phyloP scores from a whole-genome alignment of 257 asterid genomes.

The Dorcoceras hygrometricum region DNA sequence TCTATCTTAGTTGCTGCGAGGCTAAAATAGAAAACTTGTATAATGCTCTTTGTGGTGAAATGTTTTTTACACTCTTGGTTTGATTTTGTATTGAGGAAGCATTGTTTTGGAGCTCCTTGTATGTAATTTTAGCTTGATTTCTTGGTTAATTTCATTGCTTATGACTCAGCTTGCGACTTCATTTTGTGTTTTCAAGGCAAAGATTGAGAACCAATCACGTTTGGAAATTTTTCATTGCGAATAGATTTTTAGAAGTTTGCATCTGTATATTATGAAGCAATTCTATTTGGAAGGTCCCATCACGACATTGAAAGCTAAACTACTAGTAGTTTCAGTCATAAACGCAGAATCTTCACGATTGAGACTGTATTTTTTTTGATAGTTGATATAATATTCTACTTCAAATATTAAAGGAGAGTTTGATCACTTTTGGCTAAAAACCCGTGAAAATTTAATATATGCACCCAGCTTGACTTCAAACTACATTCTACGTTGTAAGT shows the following conservation, averaged over 20 bases:
- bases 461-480: not conserved
- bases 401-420: not conserved
- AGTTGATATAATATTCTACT: too few species aligned
- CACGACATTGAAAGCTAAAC: not conserved
- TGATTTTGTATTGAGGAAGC: slow-evolving; percentile 20
- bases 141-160: slow-evolving; percentile 8
- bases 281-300: not conserved
- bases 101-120: slow-evolving; percentile 26
- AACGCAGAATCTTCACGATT: too few species aligned
- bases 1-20: not conserved
- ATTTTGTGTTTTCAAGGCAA: slow-evolving; percentile 12
- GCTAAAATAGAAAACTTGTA: not conserved
- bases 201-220: not conserved
- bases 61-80: slow-evolving; percentile 2
- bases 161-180: slow-evolving; percentile 18
- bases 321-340: not conserved
- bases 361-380: too few species aligned
- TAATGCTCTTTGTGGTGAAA: slow-evolving; percentile 3
- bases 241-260: not conserved
- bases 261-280: not conserved
- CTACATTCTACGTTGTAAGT: too few species aligned
- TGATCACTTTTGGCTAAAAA: not conserved
- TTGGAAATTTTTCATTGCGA: not conserved
- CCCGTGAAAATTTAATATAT: not conserved
- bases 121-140: slow-evolving; percentile 11